Evolutionary conservation across 257 asterid species (phyloP), one percentile per base, ranked within the genome.

Genomic region (Ballota nigra): DNA sequence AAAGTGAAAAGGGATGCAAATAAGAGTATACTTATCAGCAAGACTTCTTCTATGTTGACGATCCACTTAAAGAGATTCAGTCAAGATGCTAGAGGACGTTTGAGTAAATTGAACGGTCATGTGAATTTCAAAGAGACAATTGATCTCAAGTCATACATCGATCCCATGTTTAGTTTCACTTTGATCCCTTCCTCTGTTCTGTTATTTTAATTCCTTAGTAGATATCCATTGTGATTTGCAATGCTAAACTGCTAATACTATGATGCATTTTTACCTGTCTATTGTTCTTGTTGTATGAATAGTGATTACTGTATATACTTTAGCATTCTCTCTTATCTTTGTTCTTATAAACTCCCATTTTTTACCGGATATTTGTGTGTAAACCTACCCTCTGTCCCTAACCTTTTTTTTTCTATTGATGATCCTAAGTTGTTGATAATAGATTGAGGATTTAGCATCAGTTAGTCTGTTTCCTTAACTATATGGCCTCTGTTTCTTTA

Each of bases 1-100:
- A 91, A 89, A 79, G 97, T 86, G 80, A 81, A 80, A 79, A 91
- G 99, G 85, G 99, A 91, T 75, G 99, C 99, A 47, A 86, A 84
- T 28, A 94, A 88, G 84, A 85, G 86, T 80, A 70, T 88, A 62
- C 92, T 89, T 68, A 83, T 94, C 49, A 77, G 74, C 73, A 88
- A 80, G 71, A 88, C 88, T 66, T 97, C 99, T 73, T 77, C 89
- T 18, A 68, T 91, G 77, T 82, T 94, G 82, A 89, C 96, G 18
- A 78, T 94, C 73, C 97, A 89, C 74, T 81, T 94, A 60, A 94
- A 94, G 84, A 85, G 99, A 82, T 94, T 94, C 75, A 74, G 87
- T 84, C 99, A 88, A 69, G 97, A 94, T 78, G 84, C 87, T 63
- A 87, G 93, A 38, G 98, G 99, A 31, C 92, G 95, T 28, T 75